These are phyloP conservation scores for Boletus insuetus DNA, from an alignment of 768 basidiomycete genomes.

Conservation along the genomic window DNA sequence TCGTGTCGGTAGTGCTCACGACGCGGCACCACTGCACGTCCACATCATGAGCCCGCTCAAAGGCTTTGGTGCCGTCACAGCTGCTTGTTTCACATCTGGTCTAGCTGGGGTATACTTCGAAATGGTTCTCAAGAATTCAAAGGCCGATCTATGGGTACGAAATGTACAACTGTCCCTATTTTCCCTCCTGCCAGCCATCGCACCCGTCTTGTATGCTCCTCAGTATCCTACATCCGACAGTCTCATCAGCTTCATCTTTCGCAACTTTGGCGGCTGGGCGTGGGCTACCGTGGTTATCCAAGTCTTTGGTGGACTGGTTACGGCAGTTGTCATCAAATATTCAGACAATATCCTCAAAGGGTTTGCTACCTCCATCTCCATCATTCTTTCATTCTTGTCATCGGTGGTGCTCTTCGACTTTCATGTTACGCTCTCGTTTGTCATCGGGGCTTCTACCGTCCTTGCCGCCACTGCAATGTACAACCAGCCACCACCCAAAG, in stretches of 20 bases:
- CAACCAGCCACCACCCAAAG: slow-evolving; percentile 63
- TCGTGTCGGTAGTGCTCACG: slow-evolving; percentile 67
- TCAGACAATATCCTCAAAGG: slow-evolving; percentile 95
- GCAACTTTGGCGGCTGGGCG: slow-evolving; percentile 91
- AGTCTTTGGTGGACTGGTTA: slow-evolving; percentile 90
- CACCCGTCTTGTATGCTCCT: slow-evolving; percentile 67
- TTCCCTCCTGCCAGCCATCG: slow-evolving; percentile 84
- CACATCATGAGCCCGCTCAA: slow-evolving; percentile 81
- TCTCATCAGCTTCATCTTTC: slow-evolving; percentile 62
- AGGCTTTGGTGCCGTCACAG: slow-evolving; percentile 79
- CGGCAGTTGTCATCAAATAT: slow-evolving; percentile 96
- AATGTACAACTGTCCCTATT: slow-evolving; percentile 89
- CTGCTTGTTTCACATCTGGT: slow-evolving; percentile 87
- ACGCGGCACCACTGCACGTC: slow-evolving; percentile 52
- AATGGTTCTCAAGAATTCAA: slow-evolving; percentile 84
- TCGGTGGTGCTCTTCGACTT: slow-evolving; percentile 91
- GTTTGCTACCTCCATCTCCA: slow-evolving; percentile 94
- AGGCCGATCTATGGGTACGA: slow-evolving; percentile 85
- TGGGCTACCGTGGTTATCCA: slow-evolving; percentile 91
- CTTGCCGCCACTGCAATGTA: slow-evolving; percentile 92
- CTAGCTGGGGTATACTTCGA: slow-evolving; percentile 93
- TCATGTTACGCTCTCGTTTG: slow-evolving; percentile 79
- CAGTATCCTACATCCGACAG: slow-evolving; percentile 42
- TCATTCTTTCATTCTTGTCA: slow-evolving; percentile 92
- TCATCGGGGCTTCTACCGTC: slow-evolving; percentile 84